These are phyloP conservation scores for Septoria petroselini DNA, from an alignment of 2,329 filamentous ascomycete genomes.

Conservation along the genomic window DNA sequence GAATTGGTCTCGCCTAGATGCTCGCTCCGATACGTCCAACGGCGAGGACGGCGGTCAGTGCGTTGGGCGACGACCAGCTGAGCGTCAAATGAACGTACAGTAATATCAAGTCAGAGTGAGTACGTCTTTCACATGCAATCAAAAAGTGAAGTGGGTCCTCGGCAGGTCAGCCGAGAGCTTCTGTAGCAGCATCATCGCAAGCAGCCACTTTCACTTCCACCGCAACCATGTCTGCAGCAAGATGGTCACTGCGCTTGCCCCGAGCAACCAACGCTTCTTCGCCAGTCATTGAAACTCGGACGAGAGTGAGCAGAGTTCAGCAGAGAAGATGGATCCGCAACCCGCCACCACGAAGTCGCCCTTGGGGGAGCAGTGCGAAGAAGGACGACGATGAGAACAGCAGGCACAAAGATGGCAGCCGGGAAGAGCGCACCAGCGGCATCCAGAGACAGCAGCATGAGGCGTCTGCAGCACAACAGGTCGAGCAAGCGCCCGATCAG, in stretches of 20 bases:
- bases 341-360: conserved; percentile 20
- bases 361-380: conserved; percentile 20
- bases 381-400: conserved; percentile 3
- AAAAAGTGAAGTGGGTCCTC: neutral
- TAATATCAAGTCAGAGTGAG: too few relatives aligned
- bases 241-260: conserved; percentile 24
- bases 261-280: conserved; percentile 3
- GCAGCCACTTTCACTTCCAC: neutral
- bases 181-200: conserved; percentile 1
- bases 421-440: neutral
- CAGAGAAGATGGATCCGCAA: conserved; percentile 26
- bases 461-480: conserved; percentile 9
- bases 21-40: too few relatives aligned
- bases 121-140: neutral
- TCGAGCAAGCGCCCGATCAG: conserved; percentile 21
- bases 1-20: too few relatives aligned
- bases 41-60: too few relatives aligned
- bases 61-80: too few relatives aligned
- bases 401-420: neutral
- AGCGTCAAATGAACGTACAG: too few relatives aligned
- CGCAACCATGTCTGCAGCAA: conserved; percentile 20
- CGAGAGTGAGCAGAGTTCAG: conserved; percentile 6
- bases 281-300: neutral
- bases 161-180: conserved; percentile 5
- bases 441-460: conserved; percentile 7